phyloP scores from a whole-genome alignment of 495 filamentous ascomycete species.

The Halenospora varia region DNA sequence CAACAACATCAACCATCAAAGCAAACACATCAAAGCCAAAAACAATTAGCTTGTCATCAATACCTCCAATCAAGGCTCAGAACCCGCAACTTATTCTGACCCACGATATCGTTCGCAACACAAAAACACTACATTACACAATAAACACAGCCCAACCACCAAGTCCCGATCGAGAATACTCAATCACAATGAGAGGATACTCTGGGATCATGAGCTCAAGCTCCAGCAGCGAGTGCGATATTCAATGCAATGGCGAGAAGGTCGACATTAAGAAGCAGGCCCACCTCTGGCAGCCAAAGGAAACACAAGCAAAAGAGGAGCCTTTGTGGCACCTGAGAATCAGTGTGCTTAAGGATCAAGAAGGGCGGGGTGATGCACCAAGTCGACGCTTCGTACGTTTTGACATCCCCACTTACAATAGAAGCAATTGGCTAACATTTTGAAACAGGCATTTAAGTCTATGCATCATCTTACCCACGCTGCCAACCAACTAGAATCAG shows the following conservation, averaged over 20 bases:
- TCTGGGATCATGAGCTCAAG: conserved; percentile 11
- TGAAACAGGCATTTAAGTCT: conserved; percentile 16
- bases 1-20: not conserved
- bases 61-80: not conserved
- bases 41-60: not conserved
- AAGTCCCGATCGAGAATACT: not conserved
- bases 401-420: not conserved
- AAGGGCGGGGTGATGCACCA: conserved; percentile 13
- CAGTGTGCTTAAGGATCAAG: conserved; percentile 18
- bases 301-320: not conserved
- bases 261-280: conserved; percentile 6
- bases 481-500: conserved; percentile 15
- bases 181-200: conserved; percentile 18
- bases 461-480: conserved; percentile 21
- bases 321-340: conserved; percentile 15
- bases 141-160: conserved; percentile 2
- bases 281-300: conserved; percentile 13
- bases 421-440: not conserved
- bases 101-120: conserved; percentile 5
- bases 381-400: conserved; percentile 14
- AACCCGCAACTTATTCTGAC: conserved; percentile 5
- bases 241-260: conserved; percentile 16
- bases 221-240: not conserved
- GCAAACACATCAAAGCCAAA: not conserved
- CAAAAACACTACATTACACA: conserved; percentile 3